phyloP scores from a whole-genome alignment of 495 filamentous ascomycete species.

The Tuber melanosporum region DNA sequence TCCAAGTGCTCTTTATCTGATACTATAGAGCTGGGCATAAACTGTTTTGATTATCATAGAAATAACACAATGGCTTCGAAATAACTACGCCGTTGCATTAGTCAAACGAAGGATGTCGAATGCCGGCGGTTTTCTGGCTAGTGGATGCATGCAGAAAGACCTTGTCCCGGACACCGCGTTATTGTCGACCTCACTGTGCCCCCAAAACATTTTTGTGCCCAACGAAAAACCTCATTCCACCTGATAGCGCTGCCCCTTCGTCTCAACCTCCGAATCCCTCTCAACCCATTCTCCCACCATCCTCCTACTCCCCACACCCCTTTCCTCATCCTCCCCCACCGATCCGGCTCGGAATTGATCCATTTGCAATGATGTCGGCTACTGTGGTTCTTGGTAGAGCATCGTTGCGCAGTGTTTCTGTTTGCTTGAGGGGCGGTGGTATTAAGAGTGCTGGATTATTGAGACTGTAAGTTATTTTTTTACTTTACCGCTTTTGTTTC shows the following conservation, averaged over 20 bases:
- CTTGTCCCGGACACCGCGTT: constrained; percentile 31
- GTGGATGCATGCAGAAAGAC: constrained; percentile 21
- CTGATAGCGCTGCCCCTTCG: constrained; percentile 40
- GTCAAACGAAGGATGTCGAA: neutral
- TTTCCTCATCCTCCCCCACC: constrained; percentile 6
- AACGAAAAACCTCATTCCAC: constrained; percentile 40
- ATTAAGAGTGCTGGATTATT: constrained; percentile 33
- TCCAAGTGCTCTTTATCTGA: neutral
- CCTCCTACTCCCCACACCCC: constrained; percentile 1
- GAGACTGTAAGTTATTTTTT: constrained; percentile 35
- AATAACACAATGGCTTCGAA: neutral
- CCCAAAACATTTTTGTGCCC: constrained; percentile 34
- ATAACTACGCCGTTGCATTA: neutral
- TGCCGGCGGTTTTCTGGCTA: neutral
- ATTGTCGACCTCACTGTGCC: constrained; percentile 12
- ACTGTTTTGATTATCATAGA: neutral
- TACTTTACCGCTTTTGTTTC: neutral
- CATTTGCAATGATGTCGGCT: constrained; percentile 36
- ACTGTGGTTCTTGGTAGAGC: constrained; percentile 38
- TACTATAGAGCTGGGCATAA: neutral
- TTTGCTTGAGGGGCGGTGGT: constrained; percentile 24
- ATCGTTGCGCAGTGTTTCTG: constrained; percentile 24
- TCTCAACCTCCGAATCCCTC: constrained; percentile 44
- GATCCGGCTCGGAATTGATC: constrained; percentile 24
- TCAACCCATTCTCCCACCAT: constrained; percentile 19